Evolutionary conservation across 768 basidiomycete species (phyloP).

Genomic region (Thelephora aurantiotincta): DNA sequence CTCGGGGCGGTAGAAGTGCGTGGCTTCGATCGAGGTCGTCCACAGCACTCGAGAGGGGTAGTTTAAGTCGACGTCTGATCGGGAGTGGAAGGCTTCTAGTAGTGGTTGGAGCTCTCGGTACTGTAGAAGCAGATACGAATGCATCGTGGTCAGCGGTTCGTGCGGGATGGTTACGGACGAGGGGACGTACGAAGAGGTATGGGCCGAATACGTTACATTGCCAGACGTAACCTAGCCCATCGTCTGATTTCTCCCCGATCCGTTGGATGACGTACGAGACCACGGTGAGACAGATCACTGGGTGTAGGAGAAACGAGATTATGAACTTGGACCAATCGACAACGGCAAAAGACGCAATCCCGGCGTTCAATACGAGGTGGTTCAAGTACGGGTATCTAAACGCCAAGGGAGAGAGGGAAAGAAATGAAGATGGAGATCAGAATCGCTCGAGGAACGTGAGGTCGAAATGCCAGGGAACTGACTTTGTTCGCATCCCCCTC

Average conservation of each 20-base stretch:
- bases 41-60: constrained; percentile 57
- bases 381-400: constrained; percentile 68
- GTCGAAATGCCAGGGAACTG: constrained; percentile 11
- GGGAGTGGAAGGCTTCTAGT: constrained; percentile 21
- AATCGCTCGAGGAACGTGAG: background rate
- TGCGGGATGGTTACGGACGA: background rate
- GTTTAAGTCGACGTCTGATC: background rate
- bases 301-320: constrained; percentile 31
- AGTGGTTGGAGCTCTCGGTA: constrained; percentile 44
- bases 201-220: constrained; percentile 78
- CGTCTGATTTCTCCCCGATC: constrained; percentile 41
- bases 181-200: constrained; percentile 50
- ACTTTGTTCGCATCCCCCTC: constrained; percentile 40
- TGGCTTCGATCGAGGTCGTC: constrained; percentile 62
- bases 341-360: constrained; percentile 40
- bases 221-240: constrained; percentile 73
- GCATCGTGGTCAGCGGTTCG: background rate
- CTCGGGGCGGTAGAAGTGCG: constrained; percentile 36
- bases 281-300: constrained; percentile 32
- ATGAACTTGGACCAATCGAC: constrained; percentile 37
- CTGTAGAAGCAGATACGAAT: constrained; percentile 21
- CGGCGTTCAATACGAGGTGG: constrained; percentile 72
- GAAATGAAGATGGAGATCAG: constrained; percentile 1
- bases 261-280: constrained; percentile 47
- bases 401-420: too few relatives aligned